Evolutionary conservation across 768 basidiomycete genomes (phyloP).

Genomic region (Calocera viscosa): DNA sequence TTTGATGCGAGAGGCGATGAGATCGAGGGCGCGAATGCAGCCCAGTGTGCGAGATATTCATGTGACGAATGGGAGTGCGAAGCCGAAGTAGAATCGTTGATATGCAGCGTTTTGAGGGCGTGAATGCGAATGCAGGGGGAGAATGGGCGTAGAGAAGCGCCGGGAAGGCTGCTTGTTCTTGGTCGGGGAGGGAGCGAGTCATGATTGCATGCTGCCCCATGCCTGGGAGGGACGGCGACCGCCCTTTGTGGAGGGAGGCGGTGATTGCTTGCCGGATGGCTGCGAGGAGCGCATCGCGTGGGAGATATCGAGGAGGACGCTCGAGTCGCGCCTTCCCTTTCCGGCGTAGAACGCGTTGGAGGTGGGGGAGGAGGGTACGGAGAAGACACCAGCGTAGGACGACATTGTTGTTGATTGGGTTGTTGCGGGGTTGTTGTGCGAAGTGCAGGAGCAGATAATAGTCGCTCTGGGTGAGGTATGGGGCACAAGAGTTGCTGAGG

Average conservation of each 20-base stretch:
- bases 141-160: not conserved
- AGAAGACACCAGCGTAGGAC: not conserved
- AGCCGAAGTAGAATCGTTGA: not conserved
- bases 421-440: not conserved
- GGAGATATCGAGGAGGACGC: not conserved
- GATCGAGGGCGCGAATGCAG: not conserved
- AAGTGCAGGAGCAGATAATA: not conserved
- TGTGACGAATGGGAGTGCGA: not conserved
- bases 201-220: not conserved
- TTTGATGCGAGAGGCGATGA: not conserved
- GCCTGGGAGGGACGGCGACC: constrained; percentile 5
- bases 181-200: not conserved
- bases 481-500: constrained; percentile 8
- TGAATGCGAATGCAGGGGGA: not conserved
- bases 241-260: not conserved
- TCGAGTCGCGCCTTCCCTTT: not conserved
- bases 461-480: not conserved
- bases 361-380: not conserved
- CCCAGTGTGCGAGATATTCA: not conserved
- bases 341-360: not conserved
- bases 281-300: constrained; percentile 3
- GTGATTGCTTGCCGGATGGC: not conserved
- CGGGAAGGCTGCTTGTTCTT: not conserved
- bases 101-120: not conserved
- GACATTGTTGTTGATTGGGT: not conserved